phyloP scores from a whole-genome alignment of 2,329 filamentous ascomycete genomes.

The Cladosporium phlei region DNA sequence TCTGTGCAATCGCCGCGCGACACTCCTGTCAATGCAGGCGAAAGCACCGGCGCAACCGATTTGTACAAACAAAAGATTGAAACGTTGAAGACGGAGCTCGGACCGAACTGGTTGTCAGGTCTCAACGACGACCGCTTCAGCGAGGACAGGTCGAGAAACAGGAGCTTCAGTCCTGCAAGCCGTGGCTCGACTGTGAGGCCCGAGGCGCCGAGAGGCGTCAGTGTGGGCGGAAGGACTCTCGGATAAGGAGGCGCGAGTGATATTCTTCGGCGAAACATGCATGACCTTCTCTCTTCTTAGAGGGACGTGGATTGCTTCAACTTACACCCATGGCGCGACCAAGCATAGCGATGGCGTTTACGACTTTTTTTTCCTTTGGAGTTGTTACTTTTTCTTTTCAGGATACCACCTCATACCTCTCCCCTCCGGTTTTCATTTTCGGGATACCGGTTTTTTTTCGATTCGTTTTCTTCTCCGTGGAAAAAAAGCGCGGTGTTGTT shows the following conservation, averaged over 20 bases:
- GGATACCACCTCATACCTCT: not conserved
- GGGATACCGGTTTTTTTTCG: not conserved
- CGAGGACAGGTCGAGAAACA: slow-evolving; percentile 18
- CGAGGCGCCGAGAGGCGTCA: slow-evolving; percentile 26
- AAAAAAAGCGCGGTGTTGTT: too few relatives aligned
- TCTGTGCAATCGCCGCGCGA: slow-evolving; percentile 23
- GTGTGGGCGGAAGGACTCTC: slow-evolving; percentile 30
- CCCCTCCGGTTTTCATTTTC: not conserved
- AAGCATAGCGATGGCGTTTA: slow-evolving; percentile 11
- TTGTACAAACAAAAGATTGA: slow-evolving; percentile 81
- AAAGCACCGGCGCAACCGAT: slow-evolving; percentile 18
- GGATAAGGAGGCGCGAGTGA: slow-evolving; percentile 23
- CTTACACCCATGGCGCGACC: not conserved
- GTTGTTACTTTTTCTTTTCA: not conserved
- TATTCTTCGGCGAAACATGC: not conserved
- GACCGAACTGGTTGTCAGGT: slow-evolving; percentile 80
- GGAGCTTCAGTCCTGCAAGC: slow-evolving; percentile 27
- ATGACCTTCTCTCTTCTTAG: not conserved
- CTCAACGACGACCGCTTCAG: slow-evolving; percentile 69
- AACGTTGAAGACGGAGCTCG: slow-evolving; percentile 76
- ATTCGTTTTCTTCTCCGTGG: not conserved
- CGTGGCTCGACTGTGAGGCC: slow-evolving; percentile 22
- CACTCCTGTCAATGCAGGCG: slow-evolving; percentile 19
- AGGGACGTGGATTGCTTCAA: not conserved
- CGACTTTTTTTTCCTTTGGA: not conserved